Evolutionary conservation across 176 grass and related monocot genomes (phyloP).

Genomic region (Eremochloa ophiuroides): DNA sequence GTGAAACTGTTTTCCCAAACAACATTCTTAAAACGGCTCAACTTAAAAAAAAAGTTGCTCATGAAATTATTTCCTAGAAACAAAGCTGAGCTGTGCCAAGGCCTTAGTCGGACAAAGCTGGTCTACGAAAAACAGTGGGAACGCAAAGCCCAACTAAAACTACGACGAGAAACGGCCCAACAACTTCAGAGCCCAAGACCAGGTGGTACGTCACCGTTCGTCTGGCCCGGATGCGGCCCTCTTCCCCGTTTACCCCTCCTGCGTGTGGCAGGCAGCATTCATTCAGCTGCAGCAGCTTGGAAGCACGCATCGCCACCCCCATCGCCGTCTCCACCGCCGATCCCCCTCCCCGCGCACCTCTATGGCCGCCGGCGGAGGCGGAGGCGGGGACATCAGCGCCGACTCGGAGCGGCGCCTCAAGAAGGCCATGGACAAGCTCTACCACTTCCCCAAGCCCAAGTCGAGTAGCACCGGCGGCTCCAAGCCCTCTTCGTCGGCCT

Average conservation of each 20-base stretch:
- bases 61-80: too few species aligned
- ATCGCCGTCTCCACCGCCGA: conserved; percentile 24
- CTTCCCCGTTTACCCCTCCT: neutral
- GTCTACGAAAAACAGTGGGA: neutral
- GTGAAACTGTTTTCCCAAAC: too few species aligned
- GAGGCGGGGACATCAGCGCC: conserved; percentile 37
- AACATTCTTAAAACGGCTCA: too few species aligned
- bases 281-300: neutral
- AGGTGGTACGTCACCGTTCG: neutral
- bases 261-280: neutral
- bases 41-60: too few species aligned
- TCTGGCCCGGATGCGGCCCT: neutral
- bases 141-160: neutral
- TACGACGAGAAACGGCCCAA: neutral
- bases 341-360: conserved; percentile 1
- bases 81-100: too few species aligned
- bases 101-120: too few species aligned
- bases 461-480: conserved; percentile 29
- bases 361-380: conserved; percentile 37
- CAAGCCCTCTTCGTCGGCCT: conserved; percentile 23
- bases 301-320: conserved; percentile 11
- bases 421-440: conserved; percentile 95
- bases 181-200: neutral
- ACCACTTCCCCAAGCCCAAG: conserved; percentile 70
- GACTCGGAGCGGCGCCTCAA: conserved; percentile 82